Conservation (phyloP, 805 yeast species). For the Cyberlindnera suaveolens region DNA sequence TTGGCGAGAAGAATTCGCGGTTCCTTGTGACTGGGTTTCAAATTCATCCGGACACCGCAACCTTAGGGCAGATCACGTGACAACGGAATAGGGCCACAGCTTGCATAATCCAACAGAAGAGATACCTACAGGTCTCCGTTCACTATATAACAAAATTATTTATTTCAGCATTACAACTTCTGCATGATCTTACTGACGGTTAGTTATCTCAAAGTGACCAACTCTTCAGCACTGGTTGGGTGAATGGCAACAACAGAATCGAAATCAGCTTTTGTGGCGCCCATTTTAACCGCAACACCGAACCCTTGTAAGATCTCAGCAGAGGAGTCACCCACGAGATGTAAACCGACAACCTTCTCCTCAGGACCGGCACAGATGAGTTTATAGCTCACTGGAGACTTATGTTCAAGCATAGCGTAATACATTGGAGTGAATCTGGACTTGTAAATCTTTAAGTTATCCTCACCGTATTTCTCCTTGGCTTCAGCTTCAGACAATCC, state of each 20-base stretch:
- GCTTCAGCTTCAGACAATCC: conserved; percentile 85
- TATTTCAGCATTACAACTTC: too few species aligned
- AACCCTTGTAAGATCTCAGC: conserved; percentile 96
- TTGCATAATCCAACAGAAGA: not conserved
- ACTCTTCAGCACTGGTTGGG: conserved; percentile 97
- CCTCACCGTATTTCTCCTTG: conserved; percentile 68
- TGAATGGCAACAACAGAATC: conserved; percentile 97
- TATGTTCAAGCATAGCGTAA: conserved; percentile 74
- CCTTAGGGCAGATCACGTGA: not conserved
- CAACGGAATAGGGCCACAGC: not conserved
- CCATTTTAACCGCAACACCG: conserved; percentile 98
- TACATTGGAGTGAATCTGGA: conserved; percentile 88
- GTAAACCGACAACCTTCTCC: conserved; percentile 94
- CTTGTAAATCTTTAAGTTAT: conserved; percentile 72
- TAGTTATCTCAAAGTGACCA: conserved; percentile 57
- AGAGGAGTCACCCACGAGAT: conserved; percentile 84
- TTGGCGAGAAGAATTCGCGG: not conserved
- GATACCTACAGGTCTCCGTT: too few species aligned
- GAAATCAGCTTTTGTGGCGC: conserved; percentile 94
- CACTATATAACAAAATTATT: too few species aligned
- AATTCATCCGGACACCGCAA: not conserved
- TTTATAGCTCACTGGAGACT: conserved; percentile 85
- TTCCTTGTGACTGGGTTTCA: too few species aligned
- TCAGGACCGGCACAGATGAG: conserved; percentile 69
- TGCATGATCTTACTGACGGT: not conserved